Conservation (phyloP, 1,284 basidiomycete genomes). For the Ceratorhiza oryzae-sativae region DNA sequence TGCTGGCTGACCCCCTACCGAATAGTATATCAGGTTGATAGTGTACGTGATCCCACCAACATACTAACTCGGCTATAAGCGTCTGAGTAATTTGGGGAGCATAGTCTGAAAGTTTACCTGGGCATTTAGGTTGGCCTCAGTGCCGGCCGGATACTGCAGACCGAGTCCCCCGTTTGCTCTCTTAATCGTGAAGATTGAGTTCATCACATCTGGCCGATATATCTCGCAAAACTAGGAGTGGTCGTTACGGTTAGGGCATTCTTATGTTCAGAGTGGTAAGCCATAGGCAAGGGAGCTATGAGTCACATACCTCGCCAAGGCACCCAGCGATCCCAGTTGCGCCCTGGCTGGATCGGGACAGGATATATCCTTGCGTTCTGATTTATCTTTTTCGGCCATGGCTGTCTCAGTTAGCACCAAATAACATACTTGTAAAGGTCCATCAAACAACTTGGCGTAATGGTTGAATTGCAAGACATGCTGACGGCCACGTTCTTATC, state of each 20-base stretch:
- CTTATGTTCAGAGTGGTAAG: slow-evolving; percentile 6
- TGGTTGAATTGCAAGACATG: slow-evolving; percentile 57
- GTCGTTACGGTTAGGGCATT: slow-evolving; percentile 38
- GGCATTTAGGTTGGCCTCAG: slow-evolving; percentile 48
- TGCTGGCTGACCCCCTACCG: no score
- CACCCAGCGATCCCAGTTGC: slow-evolving; percentile 67
- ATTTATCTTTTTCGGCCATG: background rate
- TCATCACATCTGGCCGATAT: slow-evolving; percentile 46
- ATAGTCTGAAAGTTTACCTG: slow-evolving; percentile 47
- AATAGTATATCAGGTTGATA: no score
- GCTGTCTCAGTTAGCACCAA: background rate
- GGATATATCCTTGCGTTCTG: slow-evolving; percentile 58
- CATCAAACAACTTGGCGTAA: slow-evolving; percentile 66
- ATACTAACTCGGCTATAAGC: no score
- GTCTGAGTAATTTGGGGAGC: no score
- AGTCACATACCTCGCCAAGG: slow-evolving; percentile 52
- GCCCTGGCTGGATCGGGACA: slow-evolving; percentile 57
- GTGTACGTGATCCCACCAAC: no score
- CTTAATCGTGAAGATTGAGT: slow-evolving; percentile 46
- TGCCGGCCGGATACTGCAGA: background rate
- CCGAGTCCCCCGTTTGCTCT: slow-evolving; percentile 43
- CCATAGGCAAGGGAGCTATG: background rate
- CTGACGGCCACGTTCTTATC: slow-evolving; percentile 48
- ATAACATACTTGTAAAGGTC: slow-evolving; percentile 59
- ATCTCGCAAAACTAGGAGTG: slow-evolving; percentile 31